phyloP scores from a whole-genome alignment of 768 basidiomycete genomes.

The Podaxis sp. region DNA sequence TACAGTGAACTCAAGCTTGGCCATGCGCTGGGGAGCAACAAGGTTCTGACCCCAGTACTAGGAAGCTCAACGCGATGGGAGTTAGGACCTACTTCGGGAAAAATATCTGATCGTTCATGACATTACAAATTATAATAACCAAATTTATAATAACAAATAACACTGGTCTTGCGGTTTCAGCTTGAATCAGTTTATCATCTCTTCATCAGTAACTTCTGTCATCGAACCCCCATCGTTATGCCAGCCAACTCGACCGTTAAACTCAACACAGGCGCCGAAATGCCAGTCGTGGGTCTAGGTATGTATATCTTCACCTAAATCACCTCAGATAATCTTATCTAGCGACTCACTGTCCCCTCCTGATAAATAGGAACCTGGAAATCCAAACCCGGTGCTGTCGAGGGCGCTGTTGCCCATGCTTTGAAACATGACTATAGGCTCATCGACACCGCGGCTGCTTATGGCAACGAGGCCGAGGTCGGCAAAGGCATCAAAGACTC shows the following conservation, averaged over 20 bases:
- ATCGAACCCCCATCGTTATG: constrained; percentile 31
- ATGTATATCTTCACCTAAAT: constrained; percentile 10
- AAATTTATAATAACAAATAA: no score
- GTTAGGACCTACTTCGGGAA: no score
- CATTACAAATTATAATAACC: no score
- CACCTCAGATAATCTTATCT: neutral
- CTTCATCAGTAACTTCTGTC: neutral
- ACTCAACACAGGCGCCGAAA: constrained; percentile 75
- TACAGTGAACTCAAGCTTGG: no score
- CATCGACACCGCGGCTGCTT: constrained; percentile 69
- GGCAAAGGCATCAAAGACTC: constrained; percentile 76
- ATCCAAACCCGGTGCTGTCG: constrained; percentile 65
- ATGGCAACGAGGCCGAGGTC: constrained; percentile 78
- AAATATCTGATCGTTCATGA: no score
- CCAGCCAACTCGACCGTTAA: constrained; percentile 48
- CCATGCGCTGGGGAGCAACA: no score
- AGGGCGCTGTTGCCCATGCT: constrained; percentile 71
- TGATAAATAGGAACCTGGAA: constrained; percentile 69
- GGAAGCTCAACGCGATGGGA: no score
- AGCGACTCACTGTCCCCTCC: neutral
- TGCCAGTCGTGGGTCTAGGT: constrained; percentile 76
- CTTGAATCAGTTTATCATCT: neutral
- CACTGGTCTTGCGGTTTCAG: neutral
- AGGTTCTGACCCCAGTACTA: no score
- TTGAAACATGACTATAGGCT: constrained; percentile 72